Evolutionary conservation across 2,329 filamentous ascomycete genomes (phyloP).

Genomic region (Venturia carpophila): DNA sequence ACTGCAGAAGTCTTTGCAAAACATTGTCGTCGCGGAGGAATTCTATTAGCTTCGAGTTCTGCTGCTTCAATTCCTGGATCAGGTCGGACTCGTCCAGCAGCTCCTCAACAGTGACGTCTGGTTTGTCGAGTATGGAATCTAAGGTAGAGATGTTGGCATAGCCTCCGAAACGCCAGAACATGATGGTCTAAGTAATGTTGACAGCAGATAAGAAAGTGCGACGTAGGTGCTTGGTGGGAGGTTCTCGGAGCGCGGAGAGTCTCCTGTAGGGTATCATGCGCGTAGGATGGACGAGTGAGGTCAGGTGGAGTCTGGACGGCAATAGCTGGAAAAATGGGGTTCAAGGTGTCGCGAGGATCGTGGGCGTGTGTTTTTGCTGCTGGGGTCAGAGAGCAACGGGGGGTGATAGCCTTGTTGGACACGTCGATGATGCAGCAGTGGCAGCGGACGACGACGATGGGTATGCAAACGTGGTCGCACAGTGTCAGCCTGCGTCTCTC

Average conservation of each 20-base stretch:
- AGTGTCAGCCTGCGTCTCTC: not conserved
- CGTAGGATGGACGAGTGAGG: not conserved
- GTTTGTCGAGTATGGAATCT: conserved; percentile 93
- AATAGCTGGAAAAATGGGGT: not conserved
- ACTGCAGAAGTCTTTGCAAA: conserved; percentile 77
- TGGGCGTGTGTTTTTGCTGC: conserved; percentile 1
- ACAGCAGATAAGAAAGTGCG: not conserved
- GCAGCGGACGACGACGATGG: not conserved
- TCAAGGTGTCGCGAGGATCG: not conserved
- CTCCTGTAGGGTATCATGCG: conserved; percentile 19
- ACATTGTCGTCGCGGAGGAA: conserved; percentile 83
- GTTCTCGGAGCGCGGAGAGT: conserved; percentile 8
- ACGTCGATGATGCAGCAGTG: conserved; percentile 8
- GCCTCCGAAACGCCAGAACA: conserved; percentile 99
- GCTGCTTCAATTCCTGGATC: conserved; percentile 95
- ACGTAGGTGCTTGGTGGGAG: conserved; percentile 3
- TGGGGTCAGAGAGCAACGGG: not conserved
- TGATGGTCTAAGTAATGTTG: conserved; percentile 45
- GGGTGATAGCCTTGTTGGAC: not conserved
- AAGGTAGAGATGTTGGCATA: conserved; percentile 97
- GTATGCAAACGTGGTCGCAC: not conserved
- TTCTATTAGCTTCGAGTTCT: conserved; percentile 96
- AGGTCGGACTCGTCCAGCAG: conserved; percentile 92
- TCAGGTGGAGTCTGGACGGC: not conserved
- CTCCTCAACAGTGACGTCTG: conserved; percentile 89